Percentiles rank a stretch among this genome's conserved stretches.
Conservation (phyloP, 805 yeast genomes). For the Torulaspora delbrueckii region DNA sequence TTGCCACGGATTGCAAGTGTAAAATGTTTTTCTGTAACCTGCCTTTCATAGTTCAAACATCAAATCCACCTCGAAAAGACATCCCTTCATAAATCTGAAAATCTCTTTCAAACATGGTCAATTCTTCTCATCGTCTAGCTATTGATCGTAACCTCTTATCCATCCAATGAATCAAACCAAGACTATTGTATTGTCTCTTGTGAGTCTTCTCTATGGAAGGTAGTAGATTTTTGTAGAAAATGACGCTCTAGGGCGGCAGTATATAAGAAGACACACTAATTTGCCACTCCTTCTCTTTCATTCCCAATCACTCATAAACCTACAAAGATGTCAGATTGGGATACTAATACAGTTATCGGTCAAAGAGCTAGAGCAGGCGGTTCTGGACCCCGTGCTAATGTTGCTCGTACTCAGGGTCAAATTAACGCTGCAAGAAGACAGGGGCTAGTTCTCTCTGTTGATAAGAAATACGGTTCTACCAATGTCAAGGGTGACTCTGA, state of each 20-base stretch:
- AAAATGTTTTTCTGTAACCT: too few relatives aligned
- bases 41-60: too few relatives aligned
- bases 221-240: not conserved
- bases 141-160: too few relatives aligned
- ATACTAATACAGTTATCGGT: slow-evolving; percentile 82
- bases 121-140: too few relatives aligned
- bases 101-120: too few relatives aligned
- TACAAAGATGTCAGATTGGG: slow-evolving; percentile 66
- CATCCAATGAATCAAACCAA: too few relatives aligned
- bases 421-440: slow-evolving; percentile 92
- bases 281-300: not conserved
- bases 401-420: slow-evolving; percentile 71
- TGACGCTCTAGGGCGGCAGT: slow-evolving; percentile 2
- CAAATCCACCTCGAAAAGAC: too few relatives aligned
- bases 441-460: slow-evolving; percentile 85
- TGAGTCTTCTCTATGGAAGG: not conserved
- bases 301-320: not conserved
- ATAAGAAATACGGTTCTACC: slow-evolving; percentile 78
- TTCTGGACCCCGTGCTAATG: slow-evolving; percentile 79
- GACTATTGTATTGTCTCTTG: too few relatives aligned
- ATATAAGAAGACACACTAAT: slow-evolving; percentile 3
- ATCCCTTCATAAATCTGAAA: too few relatives aligned
- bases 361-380: slow-evolving; percentile 83
- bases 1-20: too few relatives aligned
- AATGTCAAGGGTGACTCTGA: slow-evolving; percentile 69